Base-by-base conservation (phyloP, 1,284 basidiomycete genomes). In the Melampsora americana region DNA sequence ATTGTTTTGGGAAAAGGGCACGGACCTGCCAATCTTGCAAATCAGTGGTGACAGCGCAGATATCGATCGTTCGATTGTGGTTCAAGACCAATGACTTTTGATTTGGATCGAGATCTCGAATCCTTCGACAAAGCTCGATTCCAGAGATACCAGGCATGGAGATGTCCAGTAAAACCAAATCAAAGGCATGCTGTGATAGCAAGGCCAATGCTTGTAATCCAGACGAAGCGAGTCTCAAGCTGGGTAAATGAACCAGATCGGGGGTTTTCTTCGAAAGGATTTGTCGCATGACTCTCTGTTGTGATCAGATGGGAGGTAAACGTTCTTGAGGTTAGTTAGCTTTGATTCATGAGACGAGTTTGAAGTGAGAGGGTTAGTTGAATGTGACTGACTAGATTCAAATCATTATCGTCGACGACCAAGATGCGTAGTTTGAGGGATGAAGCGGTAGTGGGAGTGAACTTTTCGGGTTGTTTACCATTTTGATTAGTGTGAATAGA, bases 31-130 rank as follows among this genome's bases (percentile, higher is more conserved):
- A 74, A n/a, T 74, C 50, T 35, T 48, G 64, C 35, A 74, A 26
- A 44, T 74, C 72, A 20, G 72, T 74, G 0, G 64, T 74, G 16
- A 74, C 72, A 30, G 72, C 72, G 32, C 72, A 74, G n/a, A 74
- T 66, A 56, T 74, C 61, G 18, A 74, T 16, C 16, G n/a, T 18
- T 35, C 42, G 35, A 20, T 42, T 42, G 44, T 66, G 42, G 20
- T 18, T 28, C 28, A 30, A 35, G 28, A 28, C 26, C 20, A 28
- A 28, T 28, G 60, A 62, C 5, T 62, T 28, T 18, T 62, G 23
- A 18, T 35, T 18, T 1, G 60, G 60, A 18, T 62, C 28, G 5
- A 23, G 18, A 35, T 64, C 61, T 18, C 72, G 46, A 9, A 74
- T 35, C 16, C 64, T 66, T 9, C 42, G 46, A 48, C 64, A 66